Base-by-base conservation (phyloP, 106 monocot species). In the Allium fistulosum region DNA sequence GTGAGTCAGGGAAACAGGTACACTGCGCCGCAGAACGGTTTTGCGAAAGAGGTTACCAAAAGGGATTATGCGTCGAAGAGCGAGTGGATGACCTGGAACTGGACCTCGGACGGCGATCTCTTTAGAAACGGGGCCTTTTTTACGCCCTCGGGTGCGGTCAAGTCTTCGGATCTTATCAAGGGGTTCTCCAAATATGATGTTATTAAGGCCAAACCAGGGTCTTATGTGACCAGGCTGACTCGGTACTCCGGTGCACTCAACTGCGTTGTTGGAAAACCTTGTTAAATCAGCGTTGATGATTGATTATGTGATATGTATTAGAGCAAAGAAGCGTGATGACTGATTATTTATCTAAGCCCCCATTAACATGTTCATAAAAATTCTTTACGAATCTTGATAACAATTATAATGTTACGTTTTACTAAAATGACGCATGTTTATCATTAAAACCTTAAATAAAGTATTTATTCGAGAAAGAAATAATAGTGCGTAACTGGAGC, bases 1-100 rank as follows among this genome's bases (percentile, higher is more conserved):
- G 62, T 87, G 72, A 80, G 87, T 62, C 77, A 88, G 51, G 87
- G 87, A 11, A 88, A 88, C 78, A 63, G 81, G 4, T 88, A 70
- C 67, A 79, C 80, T 4, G 87, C 87, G n/a, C 83, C 83, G 0
- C 16, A 58, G 8, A 74, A 87, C 17, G 10, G 26, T 11, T 49
- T 17, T 4, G 79, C 80, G 57, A 87, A 83, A 72, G 82, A 87
- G 80, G 85, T 65, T 45, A 84, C 84, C 9, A 76, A 84, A 67
- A 83, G 87, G 74, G 80, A 77, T 51, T 77, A 63, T 59, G 71
- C 50, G 0, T 12, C 65, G 65, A 59, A 79, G 49, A 47, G 7
- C 7, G 55, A 50, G n/a, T 87, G 87, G 87, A 68, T 71, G 57
- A 26, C 56, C 9, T 87, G 87, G 87, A 53, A 71, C 18, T 87